Percentiles rank a stretch among this genome's conserved stretches.
These are phyloP conservation scores for Yamadazyma paraphyllophila DNA, from an alignment of 805 yeast genomes.

Conservation along the genomic window DNA sequence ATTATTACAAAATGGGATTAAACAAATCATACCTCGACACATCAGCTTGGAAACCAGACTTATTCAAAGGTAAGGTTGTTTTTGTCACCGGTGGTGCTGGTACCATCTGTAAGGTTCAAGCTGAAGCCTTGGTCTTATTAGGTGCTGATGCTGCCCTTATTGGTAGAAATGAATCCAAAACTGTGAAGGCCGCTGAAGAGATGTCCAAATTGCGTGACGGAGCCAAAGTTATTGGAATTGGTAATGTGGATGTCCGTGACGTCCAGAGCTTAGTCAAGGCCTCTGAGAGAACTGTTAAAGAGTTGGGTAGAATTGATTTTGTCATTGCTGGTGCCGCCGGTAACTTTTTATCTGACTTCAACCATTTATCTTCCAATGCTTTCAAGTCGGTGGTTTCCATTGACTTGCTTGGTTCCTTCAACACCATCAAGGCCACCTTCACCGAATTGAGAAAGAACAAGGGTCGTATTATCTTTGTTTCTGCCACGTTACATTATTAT, in stretches of 20 bases:
- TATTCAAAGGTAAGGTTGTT: constrained; percentile 81
- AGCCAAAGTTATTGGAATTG: constrained; percentile 67
- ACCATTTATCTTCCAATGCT: constrained; percentile 77
- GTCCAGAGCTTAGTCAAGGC: constrained; percentile 59
- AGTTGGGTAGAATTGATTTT: constrained; percentile 77
- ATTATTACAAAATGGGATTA: constrained; percentile 17
- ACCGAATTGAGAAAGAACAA: constrained; percentile 60
- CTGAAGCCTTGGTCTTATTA: constrained; percentile 74
- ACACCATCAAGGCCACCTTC: constrained; percentile 81
- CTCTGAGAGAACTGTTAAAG: constrained; percentile 59
- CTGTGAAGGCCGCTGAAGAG: constrained; percentile 66
- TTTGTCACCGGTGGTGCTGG: constrained; percentile 97
- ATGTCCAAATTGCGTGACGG: constrained; percentile 56
- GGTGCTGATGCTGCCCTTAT: constrained; percentile 88
- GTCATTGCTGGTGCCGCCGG: constrained; percentile 98
- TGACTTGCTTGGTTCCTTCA: constrained; percentile 84
- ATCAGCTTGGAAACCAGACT: constrained; percentile 50
- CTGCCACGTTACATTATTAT: constrained; percentile 86
- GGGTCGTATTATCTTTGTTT: constrained; percentile 75
- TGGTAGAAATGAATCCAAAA: constrained; percentile 71
- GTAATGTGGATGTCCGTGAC: constrained; percentile 76
- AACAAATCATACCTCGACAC: constrained; percentile 29
- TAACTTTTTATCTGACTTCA: constrained; percentile 79
- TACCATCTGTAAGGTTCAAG: constrained; percentile 87
- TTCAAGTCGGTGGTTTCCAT: constrained; percentile 85